phyloP scores from a whole-genome alignment of 2,329 filamentous ascomycete genomes.

The Capronia americana region DNA sequence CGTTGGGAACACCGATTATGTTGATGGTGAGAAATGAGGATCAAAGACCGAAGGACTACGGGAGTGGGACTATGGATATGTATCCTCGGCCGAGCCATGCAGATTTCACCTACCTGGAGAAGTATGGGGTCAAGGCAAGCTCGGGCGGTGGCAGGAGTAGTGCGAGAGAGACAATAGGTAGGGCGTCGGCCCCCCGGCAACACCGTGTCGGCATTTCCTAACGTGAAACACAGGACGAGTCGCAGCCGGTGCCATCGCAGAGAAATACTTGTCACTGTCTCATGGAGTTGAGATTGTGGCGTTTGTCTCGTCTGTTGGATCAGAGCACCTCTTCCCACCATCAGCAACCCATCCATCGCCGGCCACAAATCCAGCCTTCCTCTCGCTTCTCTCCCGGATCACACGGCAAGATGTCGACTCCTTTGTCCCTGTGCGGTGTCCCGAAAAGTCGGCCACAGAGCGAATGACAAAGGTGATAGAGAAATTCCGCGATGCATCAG shows the following conservation, averaged over 20 bases:
- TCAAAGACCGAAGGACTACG: conserved; percentile 90
- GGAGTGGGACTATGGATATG: conserved; percentile 80
- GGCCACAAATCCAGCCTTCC: conserved; percentile 75
- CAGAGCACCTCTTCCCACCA: conserved; percentile 69
- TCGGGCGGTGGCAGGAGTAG: conserved; percentile 88
- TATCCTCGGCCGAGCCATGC: conserved; percentile 93
- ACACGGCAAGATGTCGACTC: conserved; percentile 78
- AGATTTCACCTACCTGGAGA: conserved; percentile 96
- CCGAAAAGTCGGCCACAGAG: conserved; percentile 66
- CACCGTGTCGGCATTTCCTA: conserved; percentile 11
- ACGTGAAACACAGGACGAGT: conserved; percentile 68
- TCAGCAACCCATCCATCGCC: conserved; percentile 36
- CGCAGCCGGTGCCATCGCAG: conserved; percentile 87
- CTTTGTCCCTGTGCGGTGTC: conserved; percentile 87
- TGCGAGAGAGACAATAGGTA: conserved; percentile 92
- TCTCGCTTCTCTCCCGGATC: conserved; percentile 73
- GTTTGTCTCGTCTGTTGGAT: conserved; percentile 85
- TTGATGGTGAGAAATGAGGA: conserved; percentile 91
- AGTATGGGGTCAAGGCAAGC: conserved; percentile 92
- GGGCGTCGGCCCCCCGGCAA: conserved; percentile 25
- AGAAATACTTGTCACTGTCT: conserved; percentile 83
- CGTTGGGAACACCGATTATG: conserved; percentile 87
- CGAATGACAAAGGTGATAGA: conserved; percentile 82
- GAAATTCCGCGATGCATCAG: conserved; percentile 75
- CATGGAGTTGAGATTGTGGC: conserved; percentile 91